Evolutionary conservation across 2,329 filamentous ascomycete genomes (phyloP), one percentile per base, ranked within the genome.

Genomic region (Colletotrichum spaethianum): DNA sequence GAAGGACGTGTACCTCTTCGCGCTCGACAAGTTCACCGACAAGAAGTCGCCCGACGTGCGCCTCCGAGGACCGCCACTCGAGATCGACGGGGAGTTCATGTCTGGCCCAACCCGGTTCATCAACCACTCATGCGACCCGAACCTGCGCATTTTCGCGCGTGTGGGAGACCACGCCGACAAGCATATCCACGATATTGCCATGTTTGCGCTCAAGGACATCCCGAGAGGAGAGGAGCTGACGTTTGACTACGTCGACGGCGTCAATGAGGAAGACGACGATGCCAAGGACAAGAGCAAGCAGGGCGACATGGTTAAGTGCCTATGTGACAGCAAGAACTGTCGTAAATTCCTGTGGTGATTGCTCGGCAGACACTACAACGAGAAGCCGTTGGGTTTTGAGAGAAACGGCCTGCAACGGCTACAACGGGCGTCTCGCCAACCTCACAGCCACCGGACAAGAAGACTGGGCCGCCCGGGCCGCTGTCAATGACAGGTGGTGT

Each of bases 1-100:
- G n/a, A 95, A 95, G 76, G 91, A 93, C 28, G 90, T 93, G 0
- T 96, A 96, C 75, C 87, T 96, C 1, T 96, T 96, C 80, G 90
- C 88, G 1, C 89, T 97, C 1, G 94, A 97, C 84, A 96, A 96
- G 78, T 96, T 95, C 78, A 89, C 86, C 0, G 88, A 93, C 66
- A 82, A 85, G 0, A 76, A 85, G 7, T 90, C 88, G 1, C 82
- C 86, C 12, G 89, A 92, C 72, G 82, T 84, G n/a, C 83, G 89
- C 1, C 84, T 93, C 0, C 84, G 86, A 4, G 87, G 86, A 0
- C 83, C 87, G 7, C 86, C 90, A 20, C 82, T 93, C 4, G 90
- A 91, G 74, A 87, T 91, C 0, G 91, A 92, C 68, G 94, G 94
- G 14, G 92, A 95, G 79, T 93, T 93, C 79, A 90, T 92, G 85